Evolutionary conservation across 2,329 filamentous ascomycete species (phyloP), one percentile per base, ranked within the genome.

Genomic region (Huntiella bhutanensis): DNA sequence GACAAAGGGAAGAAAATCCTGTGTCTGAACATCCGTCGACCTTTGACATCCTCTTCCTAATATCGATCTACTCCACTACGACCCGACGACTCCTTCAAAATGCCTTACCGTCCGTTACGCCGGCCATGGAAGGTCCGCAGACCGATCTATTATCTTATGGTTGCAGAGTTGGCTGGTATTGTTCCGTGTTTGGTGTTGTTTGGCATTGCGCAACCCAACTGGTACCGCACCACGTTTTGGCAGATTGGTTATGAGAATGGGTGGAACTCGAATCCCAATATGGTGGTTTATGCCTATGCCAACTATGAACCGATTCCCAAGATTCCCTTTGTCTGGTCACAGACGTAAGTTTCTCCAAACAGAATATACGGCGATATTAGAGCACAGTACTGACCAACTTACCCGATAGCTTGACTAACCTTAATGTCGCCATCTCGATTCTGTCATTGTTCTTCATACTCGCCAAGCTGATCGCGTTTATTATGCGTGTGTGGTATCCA

Each of bases 361-460:
- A 45, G 32, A 28, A 19, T 48, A 43, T 10, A 46, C 52, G 55
- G 5, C 13, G 4, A 36, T 33, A 17, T 34, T 8, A 43, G 15
- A 45, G n/a, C 39, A 49, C 13, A 52, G 42, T 56, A 51, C 22
- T 19, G 43, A 43, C 41, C 28, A 15, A 41, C 39, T 37, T 12
- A 37, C 33, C 22, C 8, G 7, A 34, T 41, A 87, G 82, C 47
- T 66, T 84, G 51, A 85, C 82, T 41, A 68, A 79, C 54, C 84
- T 73, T 63, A 85, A 87, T 56, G 74, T 86, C 53, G 78, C 79
- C 56, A 79, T 86, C 53, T 80, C 80, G 34, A 71, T 88, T 53
- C 66, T 85, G 46, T 77, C 75, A 49, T 78, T 82, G 59, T 88
- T 88, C 65, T 68, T 85, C 58, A 70, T 84, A 51, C 69, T 87